These are phyloP conservation scores for Ordospora colligata DNA, from an alignment of 371 early-diverging fungal genomes.

Conservation along the genomic window DNA sequence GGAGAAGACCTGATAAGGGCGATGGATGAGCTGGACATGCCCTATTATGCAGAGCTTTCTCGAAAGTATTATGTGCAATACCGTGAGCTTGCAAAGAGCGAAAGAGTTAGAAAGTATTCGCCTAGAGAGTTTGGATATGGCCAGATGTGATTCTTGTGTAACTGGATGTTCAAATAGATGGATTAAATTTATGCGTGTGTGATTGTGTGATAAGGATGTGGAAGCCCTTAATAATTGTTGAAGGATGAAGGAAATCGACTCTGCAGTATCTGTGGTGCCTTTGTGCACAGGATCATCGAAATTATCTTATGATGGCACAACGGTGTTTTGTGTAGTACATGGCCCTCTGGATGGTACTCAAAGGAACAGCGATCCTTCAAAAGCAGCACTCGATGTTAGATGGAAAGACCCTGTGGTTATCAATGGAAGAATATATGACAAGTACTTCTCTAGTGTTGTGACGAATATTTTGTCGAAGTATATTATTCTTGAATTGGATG, in stretches of 20 bases:
- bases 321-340: conserved; percentile 7
- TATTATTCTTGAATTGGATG: conserved; percentile 16
- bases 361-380: not conserved
- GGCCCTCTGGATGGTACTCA: not conserved
- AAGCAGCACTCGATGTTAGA: conserved; percentile 2
- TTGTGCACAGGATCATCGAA: conserved; percentile 8
- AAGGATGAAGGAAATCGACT: not conserved
- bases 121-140: not conserved
- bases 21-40: conserved; percentile 92
- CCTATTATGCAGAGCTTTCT: conserved; percentile 84
- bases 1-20: conserved; percentile 98
- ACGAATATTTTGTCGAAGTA: conserved; percentile 6
- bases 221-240: not conserved
- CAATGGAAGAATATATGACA: not conserved
- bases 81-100: conserved; percentile 63
- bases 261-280: not conserved
- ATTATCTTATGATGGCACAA: conserved; percentile 27
- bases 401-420: conserved; percentile 9
- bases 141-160: not conserved
- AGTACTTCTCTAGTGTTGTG: conserved; percentile 19
- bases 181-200: not conserved
- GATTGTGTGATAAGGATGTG: not conserved
- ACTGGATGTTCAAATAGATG: not conserved
- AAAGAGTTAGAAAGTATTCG: conserved; percentile 19
- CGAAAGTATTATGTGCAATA: conserved; percentile 80